Evolutionary conservation across 768 basidiomycete genomes (phyloP), one percentile per base, ranked within the genome.

Genomic region (Dentipellis fragilis): DNA sequence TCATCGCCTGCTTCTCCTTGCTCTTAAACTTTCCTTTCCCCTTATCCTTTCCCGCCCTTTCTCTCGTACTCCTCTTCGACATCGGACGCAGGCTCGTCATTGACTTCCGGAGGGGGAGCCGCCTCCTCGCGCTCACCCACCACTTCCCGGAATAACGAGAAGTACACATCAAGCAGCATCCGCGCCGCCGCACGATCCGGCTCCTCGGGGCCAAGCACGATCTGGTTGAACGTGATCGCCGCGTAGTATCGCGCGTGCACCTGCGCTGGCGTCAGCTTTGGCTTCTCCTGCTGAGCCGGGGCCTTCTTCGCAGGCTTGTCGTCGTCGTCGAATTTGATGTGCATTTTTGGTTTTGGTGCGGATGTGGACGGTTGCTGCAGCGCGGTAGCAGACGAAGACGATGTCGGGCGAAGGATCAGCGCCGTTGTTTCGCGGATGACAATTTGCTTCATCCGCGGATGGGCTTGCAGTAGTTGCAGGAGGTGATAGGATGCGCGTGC

Each of bases 151-250:
- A 99, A 99, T 65, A 97, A 78, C 72, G 93, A 87, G 64, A 98
- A 99, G 71, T 98, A 97, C 3, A 93, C 78, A 51, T 93, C 87
- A 17, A 97, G 83, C 58, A 97, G 75, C 58, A 81, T 78, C 48
- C 83, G 70, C 12, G 93, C 87, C 10, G 93, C 87, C 0, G 81
- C 81, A 9, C 79, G 74, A 62, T 96, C 93, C 16, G 67, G 72
- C 6, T 79, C 76, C 10, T 76, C 72, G 10, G 73, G 66, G 10
- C 74, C 73, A 34, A 97, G 75, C 40, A 92, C 81, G 56, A 94
- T 84, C 70, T 98, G 96, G 67, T 97, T 97, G 62, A 97, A 84
- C 0, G 96, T 96, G 65, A 96, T 92, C 5, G 87, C 77, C 14
- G 91, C 83, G 68, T 97, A 99, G 71, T 98, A 99, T 51, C 85